Conservation (phyloP, 768 basidiomycete species). For the Rhodosporidiobolus sp. region DNA sequence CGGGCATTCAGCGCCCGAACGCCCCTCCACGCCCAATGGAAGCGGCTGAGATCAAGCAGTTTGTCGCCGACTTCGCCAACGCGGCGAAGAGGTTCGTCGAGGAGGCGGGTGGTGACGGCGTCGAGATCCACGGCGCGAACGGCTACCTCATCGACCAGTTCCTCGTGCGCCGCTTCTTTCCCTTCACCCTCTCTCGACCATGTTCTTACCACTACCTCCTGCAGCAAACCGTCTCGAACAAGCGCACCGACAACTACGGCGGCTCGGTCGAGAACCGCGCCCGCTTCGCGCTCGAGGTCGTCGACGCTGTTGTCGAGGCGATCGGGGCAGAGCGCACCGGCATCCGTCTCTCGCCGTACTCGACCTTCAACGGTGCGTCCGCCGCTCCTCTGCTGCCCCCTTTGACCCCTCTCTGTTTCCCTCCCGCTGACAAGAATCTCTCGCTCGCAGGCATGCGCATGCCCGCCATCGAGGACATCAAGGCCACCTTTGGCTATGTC, state of each 20-base stretch:
- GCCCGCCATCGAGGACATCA: background rate
- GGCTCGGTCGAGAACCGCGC: constrained; percentile 63
- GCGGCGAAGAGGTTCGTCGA: constrained; percentile 56
- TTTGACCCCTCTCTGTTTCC: no score
- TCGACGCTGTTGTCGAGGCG: constrained; percentile 56
- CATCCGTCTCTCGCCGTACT: constrained; percentile 55
- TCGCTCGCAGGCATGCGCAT: background rate
- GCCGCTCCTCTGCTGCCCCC: no score
- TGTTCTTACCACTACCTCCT: constrained; percentile 5
- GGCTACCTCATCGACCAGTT: constrained; percentile 44
- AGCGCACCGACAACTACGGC: constrained; percentile 58
- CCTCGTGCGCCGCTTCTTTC: constrained; percentile 19
- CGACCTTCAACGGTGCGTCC: constrained; percentile 46
- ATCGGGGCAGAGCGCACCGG: constrained; percentile 60
- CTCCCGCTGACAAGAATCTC: no score
- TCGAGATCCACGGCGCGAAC: constrained; percentile 54
- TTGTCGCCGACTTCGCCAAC: constrained; percentile 54
- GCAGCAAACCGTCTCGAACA: constrained; percentile 36
- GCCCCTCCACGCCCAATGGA: constrained; percentile 20
- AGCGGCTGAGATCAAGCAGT: constrained; percentile 51
- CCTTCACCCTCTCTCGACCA: constrained; percentile 20
- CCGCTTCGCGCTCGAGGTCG: constrained; percentile 59
- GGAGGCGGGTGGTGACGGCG: constrained; percentile 66
- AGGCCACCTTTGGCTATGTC: constrained; percentile 50
- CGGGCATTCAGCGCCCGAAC: no score